Base-by-base conservation (phyloP, 441 rosid species). In the Mallotus japonicus region DNA sequence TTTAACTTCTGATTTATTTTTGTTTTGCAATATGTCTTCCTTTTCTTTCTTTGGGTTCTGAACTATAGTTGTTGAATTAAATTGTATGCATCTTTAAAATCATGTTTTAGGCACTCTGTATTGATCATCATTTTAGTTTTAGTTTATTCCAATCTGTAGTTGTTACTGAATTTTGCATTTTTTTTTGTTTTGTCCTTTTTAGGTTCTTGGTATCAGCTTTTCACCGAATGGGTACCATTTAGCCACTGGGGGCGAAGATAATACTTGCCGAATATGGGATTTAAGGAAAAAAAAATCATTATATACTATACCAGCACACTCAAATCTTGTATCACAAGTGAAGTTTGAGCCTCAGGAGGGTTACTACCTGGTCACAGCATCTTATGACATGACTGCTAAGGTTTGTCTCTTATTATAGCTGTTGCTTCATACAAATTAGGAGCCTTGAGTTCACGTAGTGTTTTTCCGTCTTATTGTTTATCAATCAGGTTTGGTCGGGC, bases 281-380 rank as follows among this genome's bases (percentile, higher is more conserved):
- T 83, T 95, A 62, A 88, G 98, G 85, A 91, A 91, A 93, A 90
- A 87, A 71, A 92, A 78, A 75, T 84, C 97, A 12, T 63, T 95
- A 57, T 95, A 92, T 69, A 65, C 73, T 19, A 95, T 91, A 79
- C 99, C 96, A 60, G 95, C 99, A 28, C 99, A 92, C 80, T 81
- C 97, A 8, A 95, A 92, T 83, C 95, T 90, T 14, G 73, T 95
- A 80, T 92, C 99, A 54, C 89, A 90, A 86, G 90, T 92, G 73
- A 92, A 91, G 76, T 95, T 83, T 77, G 99, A 95, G 86, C 94
- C 99, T 76, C 97, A 92, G 80, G 98, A 92, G 78, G 99, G 99
- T 53, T 92, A 90, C 76, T 91, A 82, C 81, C 77, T 95, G 65
- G 95, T 89, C 72, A 92, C 99, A 69, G 88, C 95, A 22, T 91